Evolutionary conservation across 78 protist genomes (phyloP), one percentile per base, ranked within the genome.

Genomic region (Dictyostelium brefeldianum): DNA sequence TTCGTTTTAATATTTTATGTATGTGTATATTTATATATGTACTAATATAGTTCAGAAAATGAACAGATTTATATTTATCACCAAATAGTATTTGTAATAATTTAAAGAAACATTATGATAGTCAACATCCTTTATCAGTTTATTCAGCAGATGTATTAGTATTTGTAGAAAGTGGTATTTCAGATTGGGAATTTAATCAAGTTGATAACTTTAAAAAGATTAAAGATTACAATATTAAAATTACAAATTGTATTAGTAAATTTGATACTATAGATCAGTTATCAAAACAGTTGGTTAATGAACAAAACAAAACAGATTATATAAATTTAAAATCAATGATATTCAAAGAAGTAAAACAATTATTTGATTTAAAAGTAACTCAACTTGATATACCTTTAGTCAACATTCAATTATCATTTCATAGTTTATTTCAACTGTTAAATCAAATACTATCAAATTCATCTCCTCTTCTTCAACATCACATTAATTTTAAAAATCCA

Each of bases 381-480:
- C 25, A 75, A n/a, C 50, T 75, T 1, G 81, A 75, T 75, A 75
- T 75, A 75, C 81, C 81, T 12, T 25, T 75, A 50, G 50, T 75
- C 25, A 75, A 75, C 50, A 75, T 75, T 22, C 56, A 75, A 48
- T 25, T 75, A 15, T 75, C 81, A 25, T 48, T 75, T 12, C n/a
- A 25, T 75, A 75, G 81, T 75, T 27, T 75, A 75, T 75, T 48
- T 27, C 65, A 75, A 48, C 12, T 48, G 9, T 48, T 75, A 5
- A 48, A 36, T 25, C 31, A 20, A 36, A 48, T 48, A 12, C 57
- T 36, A 36, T 25, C 31, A 10, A 12, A 14, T 25, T 75, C 81
- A 15, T 75, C 81, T 17, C 2, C 22, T 17, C 20, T 46, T n/a
- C 50, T 75, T 18, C 81, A 75, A 50, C 5, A 15, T 36, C 43